These are phyloP conservation scores for Prunus mongolica DNA, from an alignment of 306 rosid species.

Conservation along the genomic window DNA sequence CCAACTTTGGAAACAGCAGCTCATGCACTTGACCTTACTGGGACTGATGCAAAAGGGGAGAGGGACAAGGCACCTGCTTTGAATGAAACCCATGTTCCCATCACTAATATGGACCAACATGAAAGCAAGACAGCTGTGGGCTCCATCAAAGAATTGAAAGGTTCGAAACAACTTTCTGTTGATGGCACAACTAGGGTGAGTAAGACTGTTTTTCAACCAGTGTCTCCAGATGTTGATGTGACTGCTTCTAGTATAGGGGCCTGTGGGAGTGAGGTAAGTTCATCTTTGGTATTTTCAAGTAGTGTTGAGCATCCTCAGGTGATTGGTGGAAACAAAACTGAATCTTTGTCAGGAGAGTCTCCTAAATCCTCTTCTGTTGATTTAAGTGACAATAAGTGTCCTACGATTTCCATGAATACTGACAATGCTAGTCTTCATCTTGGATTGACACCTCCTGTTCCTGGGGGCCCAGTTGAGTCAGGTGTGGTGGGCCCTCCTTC, in stretches of 20 bases:
- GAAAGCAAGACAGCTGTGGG: constrained; percentile 19
- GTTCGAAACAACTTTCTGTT: constrained; percentile 24
- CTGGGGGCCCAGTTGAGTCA: not conserved
- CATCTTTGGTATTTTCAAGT: constrained; percentile 30
- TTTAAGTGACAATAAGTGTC: constrained; percentile 19
- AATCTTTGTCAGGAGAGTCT: constrained; percentile 29
- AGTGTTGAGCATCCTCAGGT: constrained; percentile 23
- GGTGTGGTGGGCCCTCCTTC: constrained; percentile 4
- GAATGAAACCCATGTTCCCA: constrained; percentile 21
- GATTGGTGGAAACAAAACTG: constrained; percentile 28
- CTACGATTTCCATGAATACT: constrained; percentile 18
- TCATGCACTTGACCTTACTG: constrained; percentile 20
- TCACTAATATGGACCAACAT: constrained; percentile 21
- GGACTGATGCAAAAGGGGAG: constrained; percentile 19
- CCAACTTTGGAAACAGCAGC: constrained; percentile 18
- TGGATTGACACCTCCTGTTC: constrained; percentile 5
- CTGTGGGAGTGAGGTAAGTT: constrained; percentile 16
- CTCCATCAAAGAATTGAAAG: constrained; percentile 34
- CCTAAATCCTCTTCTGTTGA: constrained; percentile 31
- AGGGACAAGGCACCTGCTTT: constrained; percentile 15
- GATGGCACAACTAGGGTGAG: constrained; percentile 19
- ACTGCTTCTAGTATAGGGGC: constrained; percentile 20
- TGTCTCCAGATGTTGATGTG: constrained; percentile 24
- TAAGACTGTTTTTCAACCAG: constrained; percentile 32
- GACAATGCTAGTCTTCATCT: constrained; percentile 23